A percentile compares a stretch with the other conserved stretches of the same genome.
Evolutionary conservation across 2,329 filamentous ascomycete species (phyloP).

Genomic region (Arthrocladium fulminans): DNA sequence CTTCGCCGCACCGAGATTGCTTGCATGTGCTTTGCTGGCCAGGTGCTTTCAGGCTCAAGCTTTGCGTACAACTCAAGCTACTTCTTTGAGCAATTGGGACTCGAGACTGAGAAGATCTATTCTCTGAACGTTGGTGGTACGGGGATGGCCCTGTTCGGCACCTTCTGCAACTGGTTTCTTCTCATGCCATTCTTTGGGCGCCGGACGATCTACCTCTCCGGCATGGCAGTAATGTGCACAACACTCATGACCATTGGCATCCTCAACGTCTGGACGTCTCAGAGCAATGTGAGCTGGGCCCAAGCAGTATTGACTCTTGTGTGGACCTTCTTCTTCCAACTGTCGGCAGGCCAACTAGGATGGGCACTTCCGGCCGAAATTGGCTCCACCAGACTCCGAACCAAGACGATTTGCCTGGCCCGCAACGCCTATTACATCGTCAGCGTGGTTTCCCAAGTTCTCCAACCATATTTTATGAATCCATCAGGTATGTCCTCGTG

Average conservation of each 20-base stretch:
- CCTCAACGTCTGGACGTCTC: slow-evolving; percentile 19
- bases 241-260: slow-evolving; percentile 35
- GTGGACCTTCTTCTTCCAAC: slow-evolving; percentile 45
- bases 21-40: slow-evolving; percentile 55
- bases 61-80: slow-evolving; percentile 57
- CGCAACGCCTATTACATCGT: slow-evolving; percentile 44
- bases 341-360: slow-evolving; percentile 45
- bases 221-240: slow-evolving; percentile 65
- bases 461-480: slow-evolving; percentile 28
- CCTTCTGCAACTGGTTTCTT: slow-evolving; percentile 50
- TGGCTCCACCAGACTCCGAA: slow-evolving; percentile 45
- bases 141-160: slow-evolving; percentile 68
- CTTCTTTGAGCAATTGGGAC: slow-evolving; percentile 47
- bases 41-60: slow-evolving; percentile 55
- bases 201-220: slow-evolving; percentile 64
- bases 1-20: slow-evolving; percentile 66
- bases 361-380: slow-evolving; percentile 46
- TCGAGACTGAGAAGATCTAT: slow-evolving; percentile 42
- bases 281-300: slow-evolving; percentile 24
- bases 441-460: slow-evolving; percentile 26
- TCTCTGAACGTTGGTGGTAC: slow-evolving; percentile 55
- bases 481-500: too few species aligned
- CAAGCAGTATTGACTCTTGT: slow-evolving; percentile 40
- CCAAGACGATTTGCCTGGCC: slow-evolving; percentile 47
- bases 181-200: slow-evolving; percentile 55